phyloP scores from a whole-genome alignment of 116 monocot genomes.

The Iris pallida region DNA sequence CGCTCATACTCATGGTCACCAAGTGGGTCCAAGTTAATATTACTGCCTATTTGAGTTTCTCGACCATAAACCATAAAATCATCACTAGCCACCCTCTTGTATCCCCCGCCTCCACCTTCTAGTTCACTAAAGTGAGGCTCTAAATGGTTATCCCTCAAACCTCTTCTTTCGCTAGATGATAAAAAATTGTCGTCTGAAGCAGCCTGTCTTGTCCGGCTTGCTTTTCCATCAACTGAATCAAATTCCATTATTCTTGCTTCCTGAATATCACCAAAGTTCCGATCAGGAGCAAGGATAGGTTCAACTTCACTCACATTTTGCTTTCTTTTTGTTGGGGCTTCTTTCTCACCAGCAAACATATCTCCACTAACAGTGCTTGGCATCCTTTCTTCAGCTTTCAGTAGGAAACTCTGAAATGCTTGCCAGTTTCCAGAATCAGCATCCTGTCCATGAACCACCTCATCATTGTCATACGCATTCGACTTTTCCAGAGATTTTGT shows the following conservation, averaged over 20 bases:
- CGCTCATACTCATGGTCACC: conserved; percentile 32
- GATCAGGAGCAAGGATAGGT: conserved; percentile 41
- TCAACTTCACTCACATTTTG: conserved; percentile 39
- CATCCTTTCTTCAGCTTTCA: conserved; percentile 66
- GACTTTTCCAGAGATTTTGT: conserved; percentile 26
- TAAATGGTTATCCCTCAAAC: conserved; percentile 16
- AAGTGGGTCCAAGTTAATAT: conserved; percentile 38
- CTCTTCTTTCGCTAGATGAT: conserved; percentile 34
- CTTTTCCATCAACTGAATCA: conserved; percentile 50
- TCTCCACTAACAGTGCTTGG: conserved; percentile 28
- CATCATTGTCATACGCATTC: conserved; percentile 34
- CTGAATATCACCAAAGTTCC: conserved; percentile 32
- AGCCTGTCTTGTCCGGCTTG: conserved; percentile 23
- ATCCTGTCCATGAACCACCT: conserved; percentile 28
- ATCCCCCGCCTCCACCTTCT: conserved; percentile 43
- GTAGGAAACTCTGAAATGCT: conserved; percentile 82
- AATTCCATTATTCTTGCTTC: conserved; percentile 35
- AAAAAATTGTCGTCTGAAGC: conserved; percentile 43
- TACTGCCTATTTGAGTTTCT: conserved; percentile 34
- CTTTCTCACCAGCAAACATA: conserved; percentile 70
- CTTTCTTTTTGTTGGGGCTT: conserved; percentile 37
- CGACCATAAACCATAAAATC: conserved; percentile 57
- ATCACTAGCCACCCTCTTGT: conserved; percentile 35
- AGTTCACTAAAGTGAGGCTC: conserved; percentile 40
- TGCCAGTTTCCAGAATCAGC: conserved; percentile 80